A percentile compares a stretch with the other conserved stretches of the same genome.
Evolutionary conservation across 345 rosid genomes (phyloP).

Genomic region (Murraya paniculata): DNA sequence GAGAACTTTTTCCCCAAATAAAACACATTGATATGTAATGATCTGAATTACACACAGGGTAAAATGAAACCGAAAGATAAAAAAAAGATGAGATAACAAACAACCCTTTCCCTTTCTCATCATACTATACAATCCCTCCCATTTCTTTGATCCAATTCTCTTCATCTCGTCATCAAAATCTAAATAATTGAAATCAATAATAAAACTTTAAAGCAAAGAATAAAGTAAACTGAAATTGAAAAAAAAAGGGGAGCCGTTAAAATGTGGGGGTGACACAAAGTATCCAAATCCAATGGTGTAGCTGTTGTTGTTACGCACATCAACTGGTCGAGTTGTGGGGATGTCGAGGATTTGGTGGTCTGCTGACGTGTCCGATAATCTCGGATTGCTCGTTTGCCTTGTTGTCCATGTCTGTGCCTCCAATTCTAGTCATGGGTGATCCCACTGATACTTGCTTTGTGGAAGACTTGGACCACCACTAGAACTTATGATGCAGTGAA

Average conservation of each 20-base stretch:
- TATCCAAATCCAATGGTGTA: constrained; percentile 28
- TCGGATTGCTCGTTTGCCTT: constrained; percentile 95
- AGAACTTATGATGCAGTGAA: no score
- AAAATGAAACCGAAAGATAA: constrained; percentile 31
- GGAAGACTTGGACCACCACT: no score
- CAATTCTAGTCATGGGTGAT: constrained; percentile 1
- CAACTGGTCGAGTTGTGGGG: constrained; percentile 83
- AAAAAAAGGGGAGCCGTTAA: constrained; percentile 48
- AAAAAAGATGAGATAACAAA: constrained; percentile 19
- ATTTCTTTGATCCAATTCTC: no score
- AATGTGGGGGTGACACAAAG: constrained; percentile 45
- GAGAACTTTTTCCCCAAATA: constrained; percentile 31
- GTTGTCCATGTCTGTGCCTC: constrained; percentile 99
- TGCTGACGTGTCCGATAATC: constrained; percentile 49
- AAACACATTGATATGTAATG: constrained; percentile 9
- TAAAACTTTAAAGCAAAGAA: no score
- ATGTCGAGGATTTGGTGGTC: constrained; percentile 58
- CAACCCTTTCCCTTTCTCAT: constrained; percentile 20
- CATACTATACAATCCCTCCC: no score
- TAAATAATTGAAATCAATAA: no score
- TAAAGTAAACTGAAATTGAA: constrained; percentile 11
- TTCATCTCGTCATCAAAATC: no score
- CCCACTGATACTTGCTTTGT: no score
- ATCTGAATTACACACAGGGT: constrained; percentile 32
- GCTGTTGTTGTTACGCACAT: constrained; percentile 39